A percentile compares a stretch with the other conserved stretches of the same genome.
phyloP scores from a whole-genome alignment of 78 protist species.

The Protostelium mycophagum region DNA sequence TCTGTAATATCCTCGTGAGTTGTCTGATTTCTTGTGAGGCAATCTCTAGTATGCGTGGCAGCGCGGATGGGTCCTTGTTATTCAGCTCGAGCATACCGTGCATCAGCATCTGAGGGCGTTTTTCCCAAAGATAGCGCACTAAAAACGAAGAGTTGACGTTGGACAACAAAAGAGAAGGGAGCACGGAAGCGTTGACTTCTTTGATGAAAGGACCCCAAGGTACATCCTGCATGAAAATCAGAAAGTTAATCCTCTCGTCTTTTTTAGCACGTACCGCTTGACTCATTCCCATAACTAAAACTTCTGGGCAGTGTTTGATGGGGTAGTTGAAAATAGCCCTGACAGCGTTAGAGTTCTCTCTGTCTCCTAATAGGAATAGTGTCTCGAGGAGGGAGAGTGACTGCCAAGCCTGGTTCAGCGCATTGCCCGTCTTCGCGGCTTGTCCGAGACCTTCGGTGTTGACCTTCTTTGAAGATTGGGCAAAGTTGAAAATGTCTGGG shows the following conservation, averaged over 20 bases:
- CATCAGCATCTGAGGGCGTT: slow-evolving; percentile 42
- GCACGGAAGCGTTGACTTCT: slow-evolving; percentile 24
- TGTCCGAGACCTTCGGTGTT: slow-evolving; percentile 2
- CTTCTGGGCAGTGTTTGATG: slow-evolving; percentile 57
- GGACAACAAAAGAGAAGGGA: slow-evolving; percentile 25
- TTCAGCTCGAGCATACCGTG: slow-evolving; percentile 58
- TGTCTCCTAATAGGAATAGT: slow-evolving; percentile 32
- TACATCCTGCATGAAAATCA: background rate
- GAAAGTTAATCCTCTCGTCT: background rate
- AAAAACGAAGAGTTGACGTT: slow-evolving; percentile 25
- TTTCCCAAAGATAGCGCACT: slow-evolving; percentile 47
- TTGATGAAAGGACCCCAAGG: slow-evolving; percentile 10
- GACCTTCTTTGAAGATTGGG: slow-evolving; percentile 25
- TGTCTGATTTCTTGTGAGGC: slow-evolving; percentile 45
- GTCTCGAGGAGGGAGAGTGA: slow-evolving; percentile 55
- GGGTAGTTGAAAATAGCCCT: slow-evolving; percentile 50
- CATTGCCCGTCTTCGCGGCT: slow-evolving; percentile 9
- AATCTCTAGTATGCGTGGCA: slow-evolving; percentile 72
- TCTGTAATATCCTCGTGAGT: slow-evolving; percentile 28
- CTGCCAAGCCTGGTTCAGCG: slow-evolving; percentile 45
- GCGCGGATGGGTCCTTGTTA: slow-evolving; percentile 23
- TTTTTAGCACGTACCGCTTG: slow-evolving; percentile 17
- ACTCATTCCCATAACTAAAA: slow-evolving; percentile 40
- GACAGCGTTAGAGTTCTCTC: slow-evolving; percentile 25
- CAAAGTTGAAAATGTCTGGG: slow-evolving; percentile 33